phyloP scores from a whole-genome alignment of 2,329 filamentous ascomycete species.

The Neonectria ditissima region DNA sequence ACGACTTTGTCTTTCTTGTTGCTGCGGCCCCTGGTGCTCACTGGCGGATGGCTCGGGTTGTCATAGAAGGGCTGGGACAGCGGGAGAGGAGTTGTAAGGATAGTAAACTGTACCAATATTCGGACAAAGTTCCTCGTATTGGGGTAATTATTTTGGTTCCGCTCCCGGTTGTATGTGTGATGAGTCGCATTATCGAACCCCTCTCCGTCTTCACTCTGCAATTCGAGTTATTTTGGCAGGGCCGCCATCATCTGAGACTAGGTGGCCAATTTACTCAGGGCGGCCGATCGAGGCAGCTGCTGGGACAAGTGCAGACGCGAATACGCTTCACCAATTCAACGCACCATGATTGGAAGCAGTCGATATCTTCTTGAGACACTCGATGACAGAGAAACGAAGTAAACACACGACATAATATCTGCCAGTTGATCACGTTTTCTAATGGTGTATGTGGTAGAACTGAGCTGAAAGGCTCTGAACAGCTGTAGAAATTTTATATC shows the following conservation, averaged over 20 bases:
- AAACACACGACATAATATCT: not conserved
- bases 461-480: not conserved
- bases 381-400: not conserved
- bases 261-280: not conserved
- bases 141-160: slow-evolving; percentile 41
- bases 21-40: slow-evolving; percentile 38
- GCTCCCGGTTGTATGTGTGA: not conserved
- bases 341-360: not conserved
- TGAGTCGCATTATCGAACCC: not conserved
- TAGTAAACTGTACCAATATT: slow-evolving; percentile 50
- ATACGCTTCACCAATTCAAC: not conserved
- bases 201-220: too few species aligned
- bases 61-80: slow-evolving; percentile 45
- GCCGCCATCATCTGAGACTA: not conserved
- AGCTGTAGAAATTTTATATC: not conserved
- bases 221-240: not conserved
- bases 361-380: not conserved
- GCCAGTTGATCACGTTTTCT: not conserved
- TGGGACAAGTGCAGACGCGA: not conserved
- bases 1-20: slow-evolving; percentile 37
- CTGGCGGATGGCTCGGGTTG: slow-evolving; percentile 33
- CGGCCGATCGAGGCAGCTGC: not conserved
- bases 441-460: not conserved
- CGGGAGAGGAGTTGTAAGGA: slow-evolving; percentile 50
- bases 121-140: slow-evolving; percentile 24